Evolutionary conservation across 441 rosid genomes (phyloP), one percentile per base, ranked within the genome.

Genomic region (Pelargonium australe): DNA sequence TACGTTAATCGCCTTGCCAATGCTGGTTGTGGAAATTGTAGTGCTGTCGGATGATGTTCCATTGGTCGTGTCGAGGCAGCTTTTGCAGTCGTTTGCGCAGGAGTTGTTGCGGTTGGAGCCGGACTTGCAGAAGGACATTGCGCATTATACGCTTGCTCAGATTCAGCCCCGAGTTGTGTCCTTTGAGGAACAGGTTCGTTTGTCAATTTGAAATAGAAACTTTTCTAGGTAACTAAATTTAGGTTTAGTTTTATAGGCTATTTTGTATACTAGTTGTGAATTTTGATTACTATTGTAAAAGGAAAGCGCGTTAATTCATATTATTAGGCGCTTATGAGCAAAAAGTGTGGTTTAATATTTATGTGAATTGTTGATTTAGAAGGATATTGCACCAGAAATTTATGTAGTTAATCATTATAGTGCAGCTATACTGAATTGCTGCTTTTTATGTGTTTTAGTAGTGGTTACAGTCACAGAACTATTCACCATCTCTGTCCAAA

Each of bases 141-240:
- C 96, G 4, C 87, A 86, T 70, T 87, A 87, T 75, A 88, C 91
- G 41, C 95, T 95, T 37, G 78, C 89, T 16, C 96, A 89, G 88
- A 90, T 95, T 86, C 99, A 95, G 78, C 98, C 96, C 31, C 87
- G 99, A 66, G 98, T 92, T 68, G 97, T 95, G 77, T 95, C 99
- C 60, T 92, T 95, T 67, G 99, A 92, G 77, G 99, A 95, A 80
- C 99, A 90, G 95, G 99, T 95, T 76, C 40, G 67, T 72, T 66
- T 43, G 9, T 17, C 19, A 57, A 19, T 16, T 68, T 37, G 64
- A 37, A 20, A 28, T 2, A 64, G 57, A 9, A 9, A 47, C 1
- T 9, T 9, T 23, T 31, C 65, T 62, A 62, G 41, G 7, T 10
- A 10, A 11, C 12, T 57, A 11, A 57, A 19, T 17, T 17, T 20